phyloP scores from a whole-genome alignment of 257 asterid genomes.

The Catharanthus roseus region DNA sequence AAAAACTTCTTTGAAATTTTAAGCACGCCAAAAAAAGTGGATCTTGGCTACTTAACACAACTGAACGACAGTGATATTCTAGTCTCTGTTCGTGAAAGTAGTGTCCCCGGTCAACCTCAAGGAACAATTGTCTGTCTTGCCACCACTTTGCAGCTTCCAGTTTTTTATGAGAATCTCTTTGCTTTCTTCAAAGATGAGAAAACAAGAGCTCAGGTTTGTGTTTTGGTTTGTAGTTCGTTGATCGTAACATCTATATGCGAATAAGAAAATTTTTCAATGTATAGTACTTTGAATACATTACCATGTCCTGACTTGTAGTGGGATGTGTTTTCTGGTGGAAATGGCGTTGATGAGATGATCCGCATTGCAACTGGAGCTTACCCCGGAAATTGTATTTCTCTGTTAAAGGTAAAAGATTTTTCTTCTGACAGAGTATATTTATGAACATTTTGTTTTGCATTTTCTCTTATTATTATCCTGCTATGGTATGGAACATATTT shows the following conservation, averaged over 20 bases:
- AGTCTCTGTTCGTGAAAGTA: slow-evolving; percentile 35
- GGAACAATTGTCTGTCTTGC: slow-evolving; percentile 52
- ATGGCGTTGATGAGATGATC: slow-evolving; percentile 38
- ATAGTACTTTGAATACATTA: not conserved
- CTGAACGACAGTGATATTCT: slow-evolving; percentile 38
- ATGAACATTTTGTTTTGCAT: not conserved
- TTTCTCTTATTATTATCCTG: not conserved
- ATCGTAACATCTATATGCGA: not conserved
- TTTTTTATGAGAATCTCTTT: slow-evolving; percentile 36
- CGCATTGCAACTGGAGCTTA: slow-evolving; percentile 47
- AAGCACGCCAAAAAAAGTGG: slow-evolving; percentile 39
- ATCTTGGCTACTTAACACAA: slow-evolving; percentile 33
- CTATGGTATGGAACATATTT: not conserved
- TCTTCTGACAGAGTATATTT: not conserved
- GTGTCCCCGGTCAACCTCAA: slow-evolving; percentile 29
- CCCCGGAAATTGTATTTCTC: slow-evolving; percentile 48
- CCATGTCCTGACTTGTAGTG: slow-evolving; percentile 41
- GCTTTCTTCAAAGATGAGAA: slow-evolving; percentile 52
- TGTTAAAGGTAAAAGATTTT: slow-evolving; percentile 47
- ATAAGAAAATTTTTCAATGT: not conserved
- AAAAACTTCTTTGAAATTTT: slow-evolving; percentile 41
- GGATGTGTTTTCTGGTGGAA: slow-evolving; percentile 53
- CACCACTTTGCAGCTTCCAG: slow-evolving; percentile 59
- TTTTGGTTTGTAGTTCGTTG: not conserved
- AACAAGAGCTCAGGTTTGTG: slow-evolving; percentile 41